These are phyloP conservation scores for Candida silvatica DNA, from an alignment of 805 yeast species.

Conservation along the genomic window DNA sequence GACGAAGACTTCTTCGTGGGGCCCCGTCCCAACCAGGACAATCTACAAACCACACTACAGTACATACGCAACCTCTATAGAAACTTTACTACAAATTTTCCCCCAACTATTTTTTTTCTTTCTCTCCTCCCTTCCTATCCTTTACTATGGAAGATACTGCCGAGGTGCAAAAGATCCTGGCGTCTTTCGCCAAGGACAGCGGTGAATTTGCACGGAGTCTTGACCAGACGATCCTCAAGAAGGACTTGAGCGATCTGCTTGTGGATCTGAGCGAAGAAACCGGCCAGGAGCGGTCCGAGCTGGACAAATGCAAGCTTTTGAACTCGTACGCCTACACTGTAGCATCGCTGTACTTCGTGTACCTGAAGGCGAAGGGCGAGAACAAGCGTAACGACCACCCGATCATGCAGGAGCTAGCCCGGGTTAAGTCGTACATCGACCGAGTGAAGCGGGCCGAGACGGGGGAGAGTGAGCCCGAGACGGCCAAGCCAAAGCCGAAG, in stretches of 20 bases:
- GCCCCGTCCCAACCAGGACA: no score
- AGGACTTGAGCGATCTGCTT: conserved; percentile 8
- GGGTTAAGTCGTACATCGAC: conserved; percentile 63
- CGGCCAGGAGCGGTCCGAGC: conserved; percentile 6
- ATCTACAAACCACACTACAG: no score
- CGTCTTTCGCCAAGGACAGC: no score
- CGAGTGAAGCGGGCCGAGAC: conserved; percentile 36
- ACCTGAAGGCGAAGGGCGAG: conserved; percentile 49
- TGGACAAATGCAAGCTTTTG: conserved; percentile 24
- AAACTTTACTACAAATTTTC: no score
- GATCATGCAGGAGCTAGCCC: conserved; percentile 54
- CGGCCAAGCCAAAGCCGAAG: conserved; percentile 13
- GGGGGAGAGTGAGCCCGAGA: conserved; percentile 13
- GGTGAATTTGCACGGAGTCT: background rate
- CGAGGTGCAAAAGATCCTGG: background rate
- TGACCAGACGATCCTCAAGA: conserved; percentile 3
- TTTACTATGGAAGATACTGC: conserved; percentile 2
- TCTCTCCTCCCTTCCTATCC: no score
- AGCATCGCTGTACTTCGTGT: conserved; percentile 49
- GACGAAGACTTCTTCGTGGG: no score
- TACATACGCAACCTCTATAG: no score
- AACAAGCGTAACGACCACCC: conserved; percentile 47
- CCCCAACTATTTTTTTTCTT: no score
- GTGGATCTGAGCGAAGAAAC: conserved; percentile 7
- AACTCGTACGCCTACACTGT: conserved; percentile 40